Evolutionary conservation across 1,139 yeast species (phyloP).

Genomic region (Ogataea hybrid): DNA sequence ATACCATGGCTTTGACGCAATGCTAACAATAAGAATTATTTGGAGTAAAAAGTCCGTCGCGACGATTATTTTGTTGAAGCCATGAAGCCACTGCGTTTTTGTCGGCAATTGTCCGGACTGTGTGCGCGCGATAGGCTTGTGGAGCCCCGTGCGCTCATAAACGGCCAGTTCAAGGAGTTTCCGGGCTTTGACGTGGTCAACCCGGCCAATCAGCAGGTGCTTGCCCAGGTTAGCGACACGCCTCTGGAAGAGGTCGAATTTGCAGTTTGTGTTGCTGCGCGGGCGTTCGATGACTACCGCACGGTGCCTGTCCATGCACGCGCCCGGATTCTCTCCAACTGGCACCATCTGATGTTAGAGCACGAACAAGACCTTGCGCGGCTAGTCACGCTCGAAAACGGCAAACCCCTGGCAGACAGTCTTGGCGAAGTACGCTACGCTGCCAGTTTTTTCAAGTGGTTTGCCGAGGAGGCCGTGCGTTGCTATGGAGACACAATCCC

Average conservation of each 20-base stretch:
- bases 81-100: not conserved
- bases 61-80: conserved; percentile 3
- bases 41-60: conserved; percentile 4
- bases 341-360: conserved; percentile 61
- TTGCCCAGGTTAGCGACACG: conserved; percentile 58
- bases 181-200: conserved; percentile 61
- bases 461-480: conserved; percentile 81
- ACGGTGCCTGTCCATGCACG: conserved; percentile 65
- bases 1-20: conserved; percentile 13
- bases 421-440: conserved; percentile 74
- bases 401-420: conserved; percentile 77
- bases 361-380: conserved; percentile 74
- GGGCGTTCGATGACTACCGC: conserved; percentile 58
- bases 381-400: conserved; percentile 76
- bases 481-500: conserved; percentile 70
- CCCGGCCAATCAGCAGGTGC: conserved; percentile 66
- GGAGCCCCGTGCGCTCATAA: conserved; percentile 56
- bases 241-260: conserved; percentile 50
- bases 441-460: conserved; percentile 85
- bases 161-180: conserved; percentile 62
- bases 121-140: conserved; percentile 40
- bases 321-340: conserved; percentile 58
- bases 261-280: conserved; percentile 62
- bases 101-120: conserved; percentile 5
- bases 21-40: not conserved